These are phyloP conservation scores for Cyberlindnera lachancei DNA, from an alignment of 805 yeast species.

Conservation along the genomic window DNA sequence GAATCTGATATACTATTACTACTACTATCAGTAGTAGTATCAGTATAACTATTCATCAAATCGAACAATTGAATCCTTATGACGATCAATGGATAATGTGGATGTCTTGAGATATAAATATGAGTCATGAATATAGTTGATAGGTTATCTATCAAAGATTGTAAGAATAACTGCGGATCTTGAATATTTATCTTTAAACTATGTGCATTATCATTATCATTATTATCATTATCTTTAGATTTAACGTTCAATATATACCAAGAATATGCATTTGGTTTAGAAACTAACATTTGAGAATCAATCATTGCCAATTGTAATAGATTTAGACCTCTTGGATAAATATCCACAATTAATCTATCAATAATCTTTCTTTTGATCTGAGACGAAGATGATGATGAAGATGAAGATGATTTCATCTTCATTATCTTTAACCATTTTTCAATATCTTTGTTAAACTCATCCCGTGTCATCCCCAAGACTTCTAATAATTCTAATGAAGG, in stretches of 20 bases:
- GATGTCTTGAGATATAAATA: conserved; percentile 60
- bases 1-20: conserved; percentile 21
- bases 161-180: conserved; percentile 45
- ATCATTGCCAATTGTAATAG: conserved; percentile 62
- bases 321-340: conserved; percentile 52
- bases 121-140: conserved; percentile 51
- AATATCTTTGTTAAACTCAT: conserved; percentile 8
- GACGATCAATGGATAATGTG: conserved; percentile 49
- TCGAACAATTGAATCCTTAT: conserved; percentile 68
- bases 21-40: too few relatives aligned
- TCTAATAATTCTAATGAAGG: conserved; percentile 7
- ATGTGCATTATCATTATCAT: too few relatives aligned
- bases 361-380: conserved; percentile 16
- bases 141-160: conserved; percentile 39
- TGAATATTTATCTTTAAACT: conserved; percentile 16
- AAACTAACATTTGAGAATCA: conserved; percentile 59
- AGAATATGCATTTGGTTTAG: conserved; percentile 36
- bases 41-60: too few relatives aligned
- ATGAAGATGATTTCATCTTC: neutral
- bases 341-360: conserved; percentile 19
- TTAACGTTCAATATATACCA: conserved; percentile 27
- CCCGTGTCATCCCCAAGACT: conserved; percentile 4
- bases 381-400: too few relatives aligned
- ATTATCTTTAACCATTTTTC: conserved; percentile 6
- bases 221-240: conserved; percentile 21